These are phyloP conservation scores for Suillus bovinus DNA, from an alignment of 768 basidiomycete species.

Conservation along the genomic window DNA sequence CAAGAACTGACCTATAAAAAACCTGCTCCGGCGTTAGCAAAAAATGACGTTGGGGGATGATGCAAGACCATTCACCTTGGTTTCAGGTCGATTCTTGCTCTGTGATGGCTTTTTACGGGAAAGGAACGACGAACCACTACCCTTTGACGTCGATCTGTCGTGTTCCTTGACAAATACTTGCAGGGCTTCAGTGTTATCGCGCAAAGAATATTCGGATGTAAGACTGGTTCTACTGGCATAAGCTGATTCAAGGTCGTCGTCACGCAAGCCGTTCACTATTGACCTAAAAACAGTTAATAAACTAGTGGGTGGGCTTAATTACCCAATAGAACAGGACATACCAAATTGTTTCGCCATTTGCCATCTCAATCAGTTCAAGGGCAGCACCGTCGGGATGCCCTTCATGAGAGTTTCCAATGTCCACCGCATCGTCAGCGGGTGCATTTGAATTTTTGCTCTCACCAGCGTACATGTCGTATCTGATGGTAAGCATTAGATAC, in stretches of 20 bases:
- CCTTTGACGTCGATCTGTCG: conserved; percentile 61
- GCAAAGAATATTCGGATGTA: conserved; percentile 67
- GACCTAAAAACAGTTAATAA: conserved; percentile 43
- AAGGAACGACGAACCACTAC: conserved; percentile 57
- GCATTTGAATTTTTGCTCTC: conserved; percentile 46
- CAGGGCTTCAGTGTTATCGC: conserved; percentile 49
- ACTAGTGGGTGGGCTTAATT: neutral
- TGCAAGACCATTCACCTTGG: conserved; percentile 58
- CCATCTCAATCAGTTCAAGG: conserved; percentile 77
- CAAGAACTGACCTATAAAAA: conserved; percentile 23
- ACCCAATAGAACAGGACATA: conserved; percentile 35
- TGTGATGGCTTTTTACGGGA: conserved; percentile 59
- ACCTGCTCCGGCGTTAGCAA: conserved; percentile 18
- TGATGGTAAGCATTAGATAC: conserved; percentile 33
- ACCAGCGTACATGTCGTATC: conserved; percentile 80
- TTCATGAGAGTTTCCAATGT: conserved; percentile 22
- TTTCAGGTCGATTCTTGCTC: conserved; percentile 71
- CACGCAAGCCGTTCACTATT: conserved; percentile 81
- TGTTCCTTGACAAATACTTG: conserved; percentile 82
- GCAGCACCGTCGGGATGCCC: conserved; percentile 52
- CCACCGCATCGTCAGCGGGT: conserved; percentile 36
- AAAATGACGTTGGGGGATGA: conserved; percentile 8
- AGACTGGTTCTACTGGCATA: conserved; percentile 72
- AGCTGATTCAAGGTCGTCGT: conserved; percentile 69
- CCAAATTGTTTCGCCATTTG: conserved; percentile 90